Conservation (phyloP, 176 grass and related monocot species). For the Musa schizocarpa region DNA sequence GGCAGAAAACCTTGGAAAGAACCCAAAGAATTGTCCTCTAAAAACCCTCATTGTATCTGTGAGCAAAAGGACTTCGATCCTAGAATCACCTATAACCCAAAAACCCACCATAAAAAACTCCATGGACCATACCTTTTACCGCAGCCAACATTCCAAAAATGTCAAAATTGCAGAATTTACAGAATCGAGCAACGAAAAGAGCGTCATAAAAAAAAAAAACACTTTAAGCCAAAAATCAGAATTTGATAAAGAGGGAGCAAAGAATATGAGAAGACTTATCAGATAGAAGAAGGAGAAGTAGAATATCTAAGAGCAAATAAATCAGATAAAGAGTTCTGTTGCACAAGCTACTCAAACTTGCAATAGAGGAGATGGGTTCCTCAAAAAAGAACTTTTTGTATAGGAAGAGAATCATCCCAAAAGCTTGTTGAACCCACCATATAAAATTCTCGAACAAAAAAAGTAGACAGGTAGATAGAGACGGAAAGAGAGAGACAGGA, state of each 20-base stretch:
- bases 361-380: neutral
- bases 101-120: neutral
- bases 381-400: neutral
- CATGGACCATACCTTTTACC: neutral
- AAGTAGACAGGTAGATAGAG: neutral
- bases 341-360: neutral
- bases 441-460: neutral
- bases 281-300: neutral
- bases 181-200: neutral
- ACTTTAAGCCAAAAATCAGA: neutral
- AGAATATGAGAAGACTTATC: neutral
- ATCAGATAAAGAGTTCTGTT: neutral
- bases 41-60: neutral
- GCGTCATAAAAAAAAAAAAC: neutral
- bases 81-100: neutral
- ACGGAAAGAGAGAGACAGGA: neutral
- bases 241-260: neutral
- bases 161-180: neutral
- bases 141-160: neutral
- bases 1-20: neutral
- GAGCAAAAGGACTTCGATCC: neutral
- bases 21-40: neutral
- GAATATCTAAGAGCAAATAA: neutral
- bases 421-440: neutral
- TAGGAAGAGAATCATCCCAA: neutral